A percentile compares a stretch with the other conserved stretches of the same genome.
phyloP scores from a whole-genome alignment of 768 basidiomycete species.

The Boletus sp. region DNA sequence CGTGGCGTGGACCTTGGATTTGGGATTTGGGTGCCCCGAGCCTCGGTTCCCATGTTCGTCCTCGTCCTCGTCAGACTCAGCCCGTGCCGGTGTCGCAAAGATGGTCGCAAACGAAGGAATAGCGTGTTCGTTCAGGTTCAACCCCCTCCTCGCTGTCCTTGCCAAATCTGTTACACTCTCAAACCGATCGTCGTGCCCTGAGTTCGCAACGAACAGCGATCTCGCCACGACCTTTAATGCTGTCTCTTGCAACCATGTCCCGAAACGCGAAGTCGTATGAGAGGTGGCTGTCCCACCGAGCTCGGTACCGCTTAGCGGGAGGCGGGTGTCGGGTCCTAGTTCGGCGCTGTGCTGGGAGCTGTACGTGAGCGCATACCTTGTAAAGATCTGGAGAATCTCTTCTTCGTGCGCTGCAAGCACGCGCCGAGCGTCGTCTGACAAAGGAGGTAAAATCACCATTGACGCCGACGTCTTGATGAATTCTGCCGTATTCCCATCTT shows the following conservation, averaged over 20 bases:
- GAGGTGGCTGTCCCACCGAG: conserved; percentile 16
- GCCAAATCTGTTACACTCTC: conserved; percentile 48
- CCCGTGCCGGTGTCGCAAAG: conserved; percentile 26
- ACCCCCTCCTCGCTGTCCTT: conserved; percentile 46
- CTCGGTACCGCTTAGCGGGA: conserved; percentile 46
- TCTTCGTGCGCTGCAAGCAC: conserved; percentile 46
- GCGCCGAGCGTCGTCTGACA: conserved; percentile 38
- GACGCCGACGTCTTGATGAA: conserved; percentile 50
- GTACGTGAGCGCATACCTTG: conserved; percentile 51
- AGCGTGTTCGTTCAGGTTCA: conserved; percentile 56
- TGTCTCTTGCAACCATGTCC: conserved; percentile 35
- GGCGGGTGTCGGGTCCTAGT: conserved; percentile 41
- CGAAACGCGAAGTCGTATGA: conserved; percentile 27
- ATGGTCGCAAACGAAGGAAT: conserved; percentile 51
- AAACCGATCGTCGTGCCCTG: conserved; percentile 61
- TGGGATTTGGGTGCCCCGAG: neutral
- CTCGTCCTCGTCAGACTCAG: neutral
- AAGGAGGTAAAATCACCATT: conserved; percentile 50
- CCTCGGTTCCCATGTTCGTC: neutral
- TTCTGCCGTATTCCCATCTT: conserved; percentile 31
- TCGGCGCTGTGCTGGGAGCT: conserved; percentile 35
- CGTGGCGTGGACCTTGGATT: neutral
- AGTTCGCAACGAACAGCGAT: conserved; percentile 64
- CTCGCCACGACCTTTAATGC: conserved; percentile 42
- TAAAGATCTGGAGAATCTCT: conserved; percentile 52